A percentile compares a stretch with the other conserved stretches of the same genome.
Evolutionary conservation across 768 basidiomycete species (phyloP).

Genomic region (Calocera viscosa): DNA sequence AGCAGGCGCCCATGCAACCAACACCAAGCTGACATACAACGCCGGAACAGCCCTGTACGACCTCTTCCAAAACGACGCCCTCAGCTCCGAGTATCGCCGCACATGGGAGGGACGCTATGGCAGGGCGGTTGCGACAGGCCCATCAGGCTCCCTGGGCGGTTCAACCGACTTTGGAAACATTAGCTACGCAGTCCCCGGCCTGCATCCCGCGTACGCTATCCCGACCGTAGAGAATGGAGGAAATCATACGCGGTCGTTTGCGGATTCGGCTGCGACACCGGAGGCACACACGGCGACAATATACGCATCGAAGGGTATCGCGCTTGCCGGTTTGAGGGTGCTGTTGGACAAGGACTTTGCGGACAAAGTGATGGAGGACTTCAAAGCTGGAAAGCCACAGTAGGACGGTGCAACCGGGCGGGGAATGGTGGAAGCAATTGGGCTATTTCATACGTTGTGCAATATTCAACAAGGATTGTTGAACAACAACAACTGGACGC

Average conservation of each 20-base stretch:
- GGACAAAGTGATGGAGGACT: slow-evolving; percentile 32
- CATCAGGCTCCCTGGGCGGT: slow-evolving; percentile 55
- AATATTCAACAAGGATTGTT: no score
- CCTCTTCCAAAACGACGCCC: slow-evolving; percentile 52
- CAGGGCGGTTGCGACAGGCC: slow-evolving; percentile 39
- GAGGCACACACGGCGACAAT: slow-evolving; percentile 55
- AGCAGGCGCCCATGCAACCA: slow-evolving; percentile 38
- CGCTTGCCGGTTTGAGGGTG: slow-evolving; percentile 54
- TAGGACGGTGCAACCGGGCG: no score
- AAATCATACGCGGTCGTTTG: slow-evolving; percentile 62
- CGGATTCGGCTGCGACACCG: slow-evolving; percentile 44
- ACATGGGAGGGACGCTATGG: slow-evolving; percentile 46
- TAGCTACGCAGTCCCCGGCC: not conserved
- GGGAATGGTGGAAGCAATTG: no score
- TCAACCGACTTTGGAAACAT: slow-evolving; percentile 59
- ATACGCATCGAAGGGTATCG: slow-evolving; percentile 56
- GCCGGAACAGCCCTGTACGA: slow-evolving; percentile 35
- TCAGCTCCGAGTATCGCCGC: slow-evolving; percentile 52
- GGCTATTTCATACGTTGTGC: no score
- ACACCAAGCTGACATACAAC: slow-evolving; percentile 40
- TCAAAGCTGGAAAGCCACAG: not conserved
- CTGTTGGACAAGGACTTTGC: slow-evolving; percentile 57
- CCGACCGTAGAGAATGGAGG: slow-evolving; percentile 60
- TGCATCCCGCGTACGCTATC: slow-evolving; percentile 36
- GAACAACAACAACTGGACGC: no score